Evolutionary conservation across 345 rosid species (phyloP).

Genomic region (Eutrema heterophyllum): DNA sequence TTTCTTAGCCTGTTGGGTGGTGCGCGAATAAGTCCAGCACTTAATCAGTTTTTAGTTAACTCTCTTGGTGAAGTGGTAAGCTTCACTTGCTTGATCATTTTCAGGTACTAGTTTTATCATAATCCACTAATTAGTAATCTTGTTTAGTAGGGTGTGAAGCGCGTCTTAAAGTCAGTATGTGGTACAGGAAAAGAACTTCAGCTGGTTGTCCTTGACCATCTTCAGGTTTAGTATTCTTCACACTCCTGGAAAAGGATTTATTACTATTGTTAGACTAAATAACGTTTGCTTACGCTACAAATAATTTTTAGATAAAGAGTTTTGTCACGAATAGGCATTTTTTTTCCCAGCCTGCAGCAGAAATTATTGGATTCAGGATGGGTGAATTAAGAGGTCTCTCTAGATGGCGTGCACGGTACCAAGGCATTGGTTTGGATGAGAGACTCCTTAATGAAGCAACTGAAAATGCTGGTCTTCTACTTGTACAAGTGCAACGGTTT

Average conservation of each 20-base stretch:
- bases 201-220: slow-evolving; percentile 73
- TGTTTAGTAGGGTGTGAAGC: slow-evolving; percentile 69
- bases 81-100: slow-evolving; percentile 14
- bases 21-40: slow-evolving; percentile 82
- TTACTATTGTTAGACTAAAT: background rate
- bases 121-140: slow-evolving; percentile 21
- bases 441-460: slow-evolving; percentile 56
- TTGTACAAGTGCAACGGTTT: slow-evolving; percentile 81
- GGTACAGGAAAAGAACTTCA: slow-evolving; percentile 95
- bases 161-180: slow-evolving; percentile 72
- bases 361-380: slow-evolving; percentile 86
- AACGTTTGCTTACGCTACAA: background rate
- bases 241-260: slow-evolving; percentile 6
- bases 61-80: slow-evolving; percentile 83
- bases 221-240: slow-evolving; percentile 54
- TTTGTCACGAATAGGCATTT: slow-evolving; percentile 13
- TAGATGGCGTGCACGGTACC: slow-evolving; percentile 82
- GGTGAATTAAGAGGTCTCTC: slow-evolving; percentile 93
- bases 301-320: background rate
- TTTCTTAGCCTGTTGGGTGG: slow-evolving; percentile 89
- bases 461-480: slow-evolving; percentile 71
- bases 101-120: slow-evolving; percentile 1
- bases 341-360: slow-evolving; percentile 87
- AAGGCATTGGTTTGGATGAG: slow-evolving; percentile 78
- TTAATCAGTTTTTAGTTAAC: slow-evolving; percentile 87